Evolutionary conservation across 202 grass and related monocot genomes (phyloP).

Genomic region (Alloteropsis angusta): DNA sequence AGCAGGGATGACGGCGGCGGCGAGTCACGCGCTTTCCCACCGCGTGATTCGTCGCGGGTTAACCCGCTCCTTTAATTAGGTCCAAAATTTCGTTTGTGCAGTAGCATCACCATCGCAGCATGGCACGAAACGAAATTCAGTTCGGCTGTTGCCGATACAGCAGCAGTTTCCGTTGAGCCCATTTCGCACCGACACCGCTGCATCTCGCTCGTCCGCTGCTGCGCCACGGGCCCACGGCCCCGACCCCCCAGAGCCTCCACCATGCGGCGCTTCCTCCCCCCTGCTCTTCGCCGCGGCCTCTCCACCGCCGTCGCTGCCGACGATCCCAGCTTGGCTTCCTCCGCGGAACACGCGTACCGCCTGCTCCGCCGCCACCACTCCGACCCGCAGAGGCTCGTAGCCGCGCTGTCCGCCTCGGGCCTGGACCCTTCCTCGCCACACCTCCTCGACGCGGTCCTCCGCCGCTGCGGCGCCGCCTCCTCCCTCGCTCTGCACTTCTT

Average conservation of each 20-base stretch:
- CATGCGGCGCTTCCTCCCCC: slow-evolving; percentile 18
- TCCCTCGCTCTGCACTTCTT: slow-evolving; percentile 56
- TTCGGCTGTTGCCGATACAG: neutral
- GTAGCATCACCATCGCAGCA: neutral
- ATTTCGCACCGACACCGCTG: neutral
- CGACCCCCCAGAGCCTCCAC: neutral
- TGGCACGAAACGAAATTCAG: neutral
- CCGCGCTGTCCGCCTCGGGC: slow-evolving; percentile 51
- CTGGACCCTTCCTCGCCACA: slow-evolving; percentile 39
- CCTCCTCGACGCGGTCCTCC: slow-evolving; percentile 63
- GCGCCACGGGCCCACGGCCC: neutral
- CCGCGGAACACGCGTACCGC: slow-evolving; percentile 50
- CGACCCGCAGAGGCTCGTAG: slow-evolving; percentile 35
- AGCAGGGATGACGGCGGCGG: no score
- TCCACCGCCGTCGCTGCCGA: slow-evolving; percentile 21
- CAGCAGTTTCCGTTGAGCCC: neutral
- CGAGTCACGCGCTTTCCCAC: no score
- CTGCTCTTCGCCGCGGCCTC: neutral
- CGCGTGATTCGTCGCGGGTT: no score
- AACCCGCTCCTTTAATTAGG: no score
- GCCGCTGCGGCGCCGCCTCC: slow-evolving; percentile 54
- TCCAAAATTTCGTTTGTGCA: neutral
- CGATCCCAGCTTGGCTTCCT: slow-evolving; percentile 23
- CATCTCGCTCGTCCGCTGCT: neutral
- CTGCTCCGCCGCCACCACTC: slow-evolving; percentile 59